Base-by-base conservation (phyloP, 306 rosid species). In the Rosa lucieae region DNA sequence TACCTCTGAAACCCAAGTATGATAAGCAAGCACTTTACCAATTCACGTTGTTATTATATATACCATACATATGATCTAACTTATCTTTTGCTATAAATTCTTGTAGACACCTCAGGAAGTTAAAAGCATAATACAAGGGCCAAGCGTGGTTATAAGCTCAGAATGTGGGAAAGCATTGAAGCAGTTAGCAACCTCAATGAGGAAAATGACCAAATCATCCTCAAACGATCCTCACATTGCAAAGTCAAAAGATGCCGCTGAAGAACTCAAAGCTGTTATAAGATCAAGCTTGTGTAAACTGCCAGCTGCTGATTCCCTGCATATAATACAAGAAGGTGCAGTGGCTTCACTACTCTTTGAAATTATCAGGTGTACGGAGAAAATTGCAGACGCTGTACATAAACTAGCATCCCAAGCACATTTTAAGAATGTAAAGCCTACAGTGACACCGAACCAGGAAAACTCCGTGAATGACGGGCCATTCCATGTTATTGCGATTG, bases 111-210 rank as follows among this genome's bases (percentile, higher is more conserved):
- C 72, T 1, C 53, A 20, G 17, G 77, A 70, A 32, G 72, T 75
- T 10, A 51, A 51, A 11, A 59, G 6, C 3, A 81, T 69, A 70
- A 76, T 76, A 17, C 42, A 69, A 14, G 73, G 62, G 10, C 67
- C 80, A 35, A 46, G 80, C 73, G 39, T 10, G 12, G 59, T 39
- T 49, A 61, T 76, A 14, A 76, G 80, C 77, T 55, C 71, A 26
- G 80, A 76, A 39, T 75, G 80, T 35, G 72, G 77, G 48, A 81
- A 70, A 61, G 84, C 68, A 1, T 1, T 81, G 67, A 81, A 58
- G 72, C 77, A 81, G 37, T 12, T 81, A 29, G 72, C 80, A 23
- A 44, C 59, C 29, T 5, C 59, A 5, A 59, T 76, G 7, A 62
- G 26, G 46, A 75, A 59, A 61, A 75, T 76, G 84, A 76, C 11